Conservation (phyloP, 2,329 filamentous ascomycete genomes). For the Colletotrichum sidae region DNA sequence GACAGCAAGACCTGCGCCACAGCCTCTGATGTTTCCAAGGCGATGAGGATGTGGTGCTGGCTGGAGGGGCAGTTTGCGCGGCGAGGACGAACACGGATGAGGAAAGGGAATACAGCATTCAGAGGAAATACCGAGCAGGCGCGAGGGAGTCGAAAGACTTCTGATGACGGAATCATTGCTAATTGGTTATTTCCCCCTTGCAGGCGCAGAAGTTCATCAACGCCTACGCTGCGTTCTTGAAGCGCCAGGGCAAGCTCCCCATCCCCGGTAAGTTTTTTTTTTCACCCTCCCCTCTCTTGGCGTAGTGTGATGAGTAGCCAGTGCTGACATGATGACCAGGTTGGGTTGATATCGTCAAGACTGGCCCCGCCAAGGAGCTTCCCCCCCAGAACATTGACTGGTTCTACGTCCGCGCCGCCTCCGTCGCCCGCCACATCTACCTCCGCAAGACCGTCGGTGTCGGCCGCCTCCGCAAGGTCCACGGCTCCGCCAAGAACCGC, state of each 20-base stretch:
- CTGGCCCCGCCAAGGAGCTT: constrained; percentile 94
- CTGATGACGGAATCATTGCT: constrained; percentile 79
- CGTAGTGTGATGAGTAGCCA: not conserved
- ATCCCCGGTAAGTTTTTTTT: constrained; percentile 77
- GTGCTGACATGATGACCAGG: constrained; percentile 62
- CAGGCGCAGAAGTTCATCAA: constrained; percentile 91
- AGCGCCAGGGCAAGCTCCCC: constrained; percentile 93
- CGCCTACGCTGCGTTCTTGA: constrained; percentile 89
- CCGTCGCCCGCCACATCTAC: constrained; percentile 98
- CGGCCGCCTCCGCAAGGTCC: constrained; percentile 94
- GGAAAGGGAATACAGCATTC: constrained; percentile 41
- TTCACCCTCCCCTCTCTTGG: not conserved
- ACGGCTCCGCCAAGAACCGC: constrained; percentile 98
- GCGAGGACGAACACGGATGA: not conserved
- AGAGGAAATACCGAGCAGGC: constrained; percentile 66
- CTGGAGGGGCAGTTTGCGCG: not conserved
- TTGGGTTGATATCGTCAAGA: constrained; percentile 99
- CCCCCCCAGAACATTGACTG: constrained; percentile 98
- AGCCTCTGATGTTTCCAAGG: too few species aligned
- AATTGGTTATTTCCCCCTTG: constrained; percentile 63
- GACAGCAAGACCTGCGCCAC: too few species aligned
- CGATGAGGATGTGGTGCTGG: too few species aligned
- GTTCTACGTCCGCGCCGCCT: constrained; percentile 91
- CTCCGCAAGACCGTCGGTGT: constrained; percentile 99
- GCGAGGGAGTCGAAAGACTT: constrained; percentile 80